Percentiles rank a stretch among this genome's conserved stretches.
These are phyloP conservation scores for Protomyces inouyei DNA, from an alignment of 1,139 yeast genomes.

Conservation along the genomic window DNA sequence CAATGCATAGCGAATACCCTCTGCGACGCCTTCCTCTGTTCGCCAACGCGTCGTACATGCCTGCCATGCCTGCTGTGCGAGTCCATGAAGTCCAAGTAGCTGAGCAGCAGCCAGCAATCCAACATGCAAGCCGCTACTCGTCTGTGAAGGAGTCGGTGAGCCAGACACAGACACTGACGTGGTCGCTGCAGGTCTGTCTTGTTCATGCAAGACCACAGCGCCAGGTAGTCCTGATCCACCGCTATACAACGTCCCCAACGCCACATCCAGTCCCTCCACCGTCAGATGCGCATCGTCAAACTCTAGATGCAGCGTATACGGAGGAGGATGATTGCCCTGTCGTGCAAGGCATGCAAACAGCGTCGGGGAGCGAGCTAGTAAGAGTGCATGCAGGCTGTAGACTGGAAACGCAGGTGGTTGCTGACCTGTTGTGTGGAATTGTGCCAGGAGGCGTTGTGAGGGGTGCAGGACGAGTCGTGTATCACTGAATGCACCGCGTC, in stretches of 20 bases:
- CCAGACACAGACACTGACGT: background rate
- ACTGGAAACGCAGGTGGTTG: constrained; percentile 9
- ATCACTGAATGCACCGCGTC: constrained; percentile 12
- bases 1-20: constrained; percentile 12
- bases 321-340: constrained; percentile 10
- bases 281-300: constrained; percentile 17
- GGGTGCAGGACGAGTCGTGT: constrained; percentile 15
- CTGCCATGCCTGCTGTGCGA: constrained; percentile 18
- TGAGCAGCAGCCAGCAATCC: constrained; percentile 21
- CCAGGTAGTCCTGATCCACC: constrained; percentile 5
- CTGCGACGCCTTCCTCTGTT: constrained; percentile 10
- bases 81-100: constrained; percentile 7
- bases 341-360: constrained; percentile 11
- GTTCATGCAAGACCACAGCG: background rate
- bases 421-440: background rate
- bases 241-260: constrained; percentile 19
- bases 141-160: background rate
- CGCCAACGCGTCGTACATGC: constrained; percentile 1
- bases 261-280: constrained; percentile 17
- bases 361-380: constrained; percentile 22
- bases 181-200: background rate
- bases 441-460: background rate
- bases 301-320: constrained; percentile 21
- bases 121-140: background rate
- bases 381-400: constrained; percentile 20